Evolutionary conservation across 2,329 filamentous ascomycete species (phyloP).

Genomic region (Epichloe uncinata): DNA sequence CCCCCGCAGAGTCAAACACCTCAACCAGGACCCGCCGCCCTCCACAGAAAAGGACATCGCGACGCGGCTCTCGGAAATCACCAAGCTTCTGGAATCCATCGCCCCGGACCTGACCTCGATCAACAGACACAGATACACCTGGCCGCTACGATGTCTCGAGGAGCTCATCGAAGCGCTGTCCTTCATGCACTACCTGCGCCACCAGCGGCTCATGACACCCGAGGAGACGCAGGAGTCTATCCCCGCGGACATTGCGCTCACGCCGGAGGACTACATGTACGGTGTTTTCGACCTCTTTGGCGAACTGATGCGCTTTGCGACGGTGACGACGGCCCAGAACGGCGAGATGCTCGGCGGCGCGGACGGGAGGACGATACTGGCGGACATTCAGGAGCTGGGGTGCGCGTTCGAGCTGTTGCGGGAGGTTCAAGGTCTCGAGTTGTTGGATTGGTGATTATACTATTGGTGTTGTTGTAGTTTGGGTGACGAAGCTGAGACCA

Average conservation of each 20-base stretch:
- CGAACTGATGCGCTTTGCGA: slow-evolving; percentile 93
- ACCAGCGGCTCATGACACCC: slow-evolving; percentile 59
- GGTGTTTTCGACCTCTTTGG: slow-evolving; percentile 90
- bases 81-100: slow-evolving; percentile 52
- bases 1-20: slow-evolving; percentile 44
- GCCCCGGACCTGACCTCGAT: slow-evolving; percentile 61
- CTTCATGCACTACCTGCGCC: slow-evolving; percentile 76
- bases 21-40: slow-evolving; percentile 49
- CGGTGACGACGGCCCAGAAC: slow-evolving; percentile 69
- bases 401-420: slow-evolving; percentile 61
- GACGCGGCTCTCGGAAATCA: slow-evolving; percentile 57
- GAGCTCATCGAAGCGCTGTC: slow-evolving; percentile 88
- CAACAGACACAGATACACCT: slow-evolving; percentile 71
- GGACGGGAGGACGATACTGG: slow-evolving; percentile 48
- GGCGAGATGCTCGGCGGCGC: slow-evolving; percentile 34
- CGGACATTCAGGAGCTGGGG: slow-evolving; percentile 68
- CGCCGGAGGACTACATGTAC: slow-evolving; percentile 74
- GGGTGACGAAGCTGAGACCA: no score
- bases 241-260: slow-evolving; percentile 46
- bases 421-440: no score
- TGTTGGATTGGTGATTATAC: no score
- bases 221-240: slow-evolving; percentile 42
- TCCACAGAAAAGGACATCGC: slow-evolving; percentile 59
- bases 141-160: slow-evolving; percentile 74
- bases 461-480: no score